Base-by-base conservation (phyloP, 306 rosid species). In the Pyrus pyrifolia region DNA sequence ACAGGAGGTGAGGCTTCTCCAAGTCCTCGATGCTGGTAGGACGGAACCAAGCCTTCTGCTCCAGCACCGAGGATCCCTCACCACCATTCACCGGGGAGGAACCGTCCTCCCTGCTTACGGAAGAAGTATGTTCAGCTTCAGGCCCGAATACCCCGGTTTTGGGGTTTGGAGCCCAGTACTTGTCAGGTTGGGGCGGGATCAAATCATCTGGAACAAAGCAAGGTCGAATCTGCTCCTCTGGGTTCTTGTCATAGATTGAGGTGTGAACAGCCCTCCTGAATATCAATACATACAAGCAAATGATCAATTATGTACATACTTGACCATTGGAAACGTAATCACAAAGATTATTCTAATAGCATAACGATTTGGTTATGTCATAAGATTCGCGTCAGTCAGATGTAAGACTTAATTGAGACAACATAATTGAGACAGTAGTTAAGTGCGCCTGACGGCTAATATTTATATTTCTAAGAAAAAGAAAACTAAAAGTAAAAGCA, bases 11-110 rank as follows among this genome's bases (percentile, higher is more conserved):
- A 44, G 98, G 98, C 89, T 89, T 96, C 93, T 96, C 99, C 78
- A 88, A 78, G 86, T 96, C 99, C 96, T 96, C 99, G 0, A 96
- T 81, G 60, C 96, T 78, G 29, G 88, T 80, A 21, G 91, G 99
- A 67, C 98, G 98, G 68, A 91, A 96, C 98, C 98, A 96, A 66
- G 97, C 99, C 88, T 83, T 86, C 85, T 89, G 89, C 88, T 96
- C 97, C 67, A 89, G 76, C 67, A 80, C 99, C 0, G 89, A 82
- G 29, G 44, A 62, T 4, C n/a, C 72, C 6, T 49, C 72, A 2
- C 58, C 84, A 65, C 78, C 81, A 38, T 81, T 45, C 4, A 76
- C 80, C 4, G 83, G 42, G 4, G 67, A 4, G 6, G 82, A 31
- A 1, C 57, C 31, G 13, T 72, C 64, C 42, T 79, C 79, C 11